Evolutionary conservation across 139 green algal genomes (phyloP).

Genomic region (Micromonas pusilla): DNA sequence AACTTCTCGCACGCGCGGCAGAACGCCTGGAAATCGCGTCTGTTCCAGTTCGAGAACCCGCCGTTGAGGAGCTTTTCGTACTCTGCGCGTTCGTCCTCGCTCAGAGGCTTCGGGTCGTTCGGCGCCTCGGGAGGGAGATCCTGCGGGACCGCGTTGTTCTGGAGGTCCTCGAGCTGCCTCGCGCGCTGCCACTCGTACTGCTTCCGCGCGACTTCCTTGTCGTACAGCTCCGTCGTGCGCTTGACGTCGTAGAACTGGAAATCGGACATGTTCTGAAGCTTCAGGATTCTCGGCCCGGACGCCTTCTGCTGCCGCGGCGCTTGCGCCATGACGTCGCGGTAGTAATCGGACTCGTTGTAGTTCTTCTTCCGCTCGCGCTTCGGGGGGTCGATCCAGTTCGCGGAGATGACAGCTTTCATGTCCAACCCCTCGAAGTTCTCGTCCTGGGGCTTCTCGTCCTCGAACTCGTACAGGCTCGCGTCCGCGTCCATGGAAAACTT

Average conservation of each 20-base stretch:
- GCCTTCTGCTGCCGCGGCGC: conserved; percentile 27
- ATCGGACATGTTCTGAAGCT: conserved; percentile 75
- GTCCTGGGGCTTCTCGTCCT: conserved; percentile 48
- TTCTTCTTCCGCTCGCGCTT: conserved; percentile 94
- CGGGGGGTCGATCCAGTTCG: conserved; percentile 91
- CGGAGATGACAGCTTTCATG: conserved; percentile 43
- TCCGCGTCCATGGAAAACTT: conserved; percentile 91
- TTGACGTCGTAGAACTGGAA: conserved; percentile 95
- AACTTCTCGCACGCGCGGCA: conserved; percentile 81
- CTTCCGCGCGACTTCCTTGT: conserved; percentile 63
- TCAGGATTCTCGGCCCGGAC: conserved; percentile 41
- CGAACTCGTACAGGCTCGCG: conserved; percentile 44
- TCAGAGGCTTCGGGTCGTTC: conserved; percentile 77
- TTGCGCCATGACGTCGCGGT: conserved; percentile 43
- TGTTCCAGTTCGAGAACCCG: conserved; percentile 86
- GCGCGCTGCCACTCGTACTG: conserved; percentile 30
- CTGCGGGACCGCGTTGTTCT: background rate
- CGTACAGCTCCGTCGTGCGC: conserved; percentile 70
- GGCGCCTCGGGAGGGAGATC: conserved; percentile 21
- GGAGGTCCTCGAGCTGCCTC: conserved; percentile 26
- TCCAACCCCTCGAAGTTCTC: conserved; percentile 35
- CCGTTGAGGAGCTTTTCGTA: conserved; percentile 27
- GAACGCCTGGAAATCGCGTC: conserved; percentile 89
- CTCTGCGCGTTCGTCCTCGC: conserved; percentile 64
- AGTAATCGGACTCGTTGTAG: conserved; percentile 81